Evolutionary conservation across 192 early-diverging fungal species (phyloP).

Genomic region (Spinellus fusiger): DNA sequence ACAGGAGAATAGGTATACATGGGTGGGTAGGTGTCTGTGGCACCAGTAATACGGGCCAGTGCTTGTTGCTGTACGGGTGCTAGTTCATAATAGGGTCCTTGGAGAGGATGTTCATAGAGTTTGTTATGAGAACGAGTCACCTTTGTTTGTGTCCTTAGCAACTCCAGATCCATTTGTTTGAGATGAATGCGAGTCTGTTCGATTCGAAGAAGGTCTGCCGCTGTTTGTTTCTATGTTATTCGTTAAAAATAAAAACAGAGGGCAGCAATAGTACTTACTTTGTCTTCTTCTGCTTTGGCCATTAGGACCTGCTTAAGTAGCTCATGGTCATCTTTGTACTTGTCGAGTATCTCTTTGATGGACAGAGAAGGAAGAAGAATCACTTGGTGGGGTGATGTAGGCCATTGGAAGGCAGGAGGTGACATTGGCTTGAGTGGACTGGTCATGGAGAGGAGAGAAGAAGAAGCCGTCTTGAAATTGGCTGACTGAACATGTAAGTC

Average conservation of each 20-base stretch:
- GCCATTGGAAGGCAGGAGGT: conserved; percentile 22
- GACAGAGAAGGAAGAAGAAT: too few species aligned
- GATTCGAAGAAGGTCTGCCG: conserved; percentile 16
- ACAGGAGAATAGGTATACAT: conserved; percentile 3
- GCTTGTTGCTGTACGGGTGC: conserved; percentile 29
- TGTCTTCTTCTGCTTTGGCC: conserved; percentile 28
- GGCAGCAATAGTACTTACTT: too few species aligned
- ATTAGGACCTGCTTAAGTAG: conserved; percentile 23
- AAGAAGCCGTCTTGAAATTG: background rate
- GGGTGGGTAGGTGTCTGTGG: conserved; percentile 2
- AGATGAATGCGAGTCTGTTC: conserved; percentile 30
- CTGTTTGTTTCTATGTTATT: conserved; percentile 22
- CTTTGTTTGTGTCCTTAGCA: conserved; percentile 18
- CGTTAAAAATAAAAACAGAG: background rate
- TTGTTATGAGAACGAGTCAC: background rate
- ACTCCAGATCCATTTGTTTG: conserved; percentile 25
- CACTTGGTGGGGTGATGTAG: conserved; percentile 3
- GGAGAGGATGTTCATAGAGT: background rate
- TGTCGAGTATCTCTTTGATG: conserved; percentile 22
- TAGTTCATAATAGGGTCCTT: conserved; percentile 4
- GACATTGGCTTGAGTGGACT: conserved; percentile 9
- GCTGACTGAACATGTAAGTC: background rate
- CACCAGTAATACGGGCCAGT: conserved; percentile 24
- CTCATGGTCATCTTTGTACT: conserved; percentile 20
- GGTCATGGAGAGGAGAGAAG: background rate